Evolutionary conservation across 2,329 filamentous ascomycete genomes (phyloP).

Genomic region (Diaporthe ilicicola): DNA sequence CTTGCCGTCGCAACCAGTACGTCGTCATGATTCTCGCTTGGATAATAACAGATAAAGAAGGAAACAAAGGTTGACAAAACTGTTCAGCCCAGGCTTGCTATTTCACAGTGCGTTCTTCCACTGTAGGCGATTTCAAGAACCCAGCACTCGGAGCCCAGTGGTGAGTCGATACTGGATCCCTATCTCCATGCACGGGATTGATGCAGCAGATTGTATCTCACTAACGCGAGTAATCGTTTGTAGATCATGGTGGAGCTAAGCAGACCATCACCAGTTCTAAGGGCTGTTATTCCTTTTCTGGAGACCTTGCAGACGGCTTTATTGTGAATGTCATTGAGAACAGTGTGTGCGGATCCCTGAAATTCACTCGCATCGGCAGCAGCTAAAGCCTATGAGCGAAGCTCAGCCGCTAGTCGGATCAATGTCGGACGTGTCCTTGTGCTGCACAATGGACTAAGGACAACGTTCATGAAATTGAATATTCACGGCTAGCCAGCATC

Average conservation of each 20-base stretch:
- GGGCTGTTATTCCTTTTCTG: background rate
- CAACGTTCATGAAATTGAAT: background rate
- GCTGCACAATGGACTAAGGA: background rate
- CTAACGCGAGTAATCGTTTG: background rate
- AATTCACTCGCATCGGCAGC: background rate
- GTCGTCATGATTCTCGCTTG: too few species aligned
- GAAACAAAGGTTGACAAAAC: background rate
- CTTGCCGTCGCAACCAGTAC: background rate
- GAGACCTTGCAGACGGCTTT: background rate
- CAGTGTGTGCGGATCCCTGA: background rate
- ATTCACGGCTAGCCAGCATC: background rate
- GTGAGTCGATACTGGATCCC: background rate
- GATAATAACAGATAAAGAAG: too few species aligned
- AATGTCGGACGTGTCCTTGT: background rate
- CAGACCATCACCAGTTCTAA: constrained; percentile 1
- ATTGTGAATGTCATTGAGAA: background rate
- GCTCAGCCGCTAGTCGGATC: too few species aligned
- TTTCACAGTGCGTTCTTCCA: background rate
- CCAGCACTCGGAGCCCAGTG: background rate
- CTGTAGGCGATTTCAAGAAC: background rate
- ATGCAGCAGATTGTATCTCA: too few species aligned
- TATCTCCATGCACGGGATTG: too few species aligned
- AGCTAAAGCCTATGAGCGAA: too few species aligned
- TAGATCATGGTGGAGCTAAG: background rate
- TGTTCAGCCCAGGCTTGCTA: background rate